Percentiles rank a stretch among this genome's conserved stretches.
Conservation (phyloP, 1,284 basidiomycete genomes). For the Malassezia globosa region DNA sequence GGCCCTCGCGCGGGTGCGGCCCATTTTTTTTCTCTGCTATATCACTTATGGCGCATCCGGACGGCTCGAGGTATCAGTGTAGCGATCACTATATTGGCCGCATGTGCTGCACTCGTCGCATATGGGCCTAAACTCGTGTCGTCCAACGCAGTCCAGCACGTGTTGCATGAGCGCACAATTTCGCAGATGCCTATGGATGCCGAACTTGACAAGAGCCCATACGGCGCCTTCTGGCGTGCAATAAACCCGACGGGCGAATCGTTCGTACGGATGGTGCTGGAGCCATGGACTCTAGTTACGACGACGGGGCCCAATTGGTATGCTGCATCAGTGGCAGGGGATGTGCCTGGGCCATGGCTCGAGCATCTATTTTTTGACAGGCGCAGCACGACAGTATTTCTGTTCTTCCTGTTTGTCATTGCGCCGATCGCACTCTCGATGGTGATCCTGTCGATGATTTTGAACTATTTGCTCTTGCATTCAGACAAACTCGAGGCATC, state of each 20-base stretch:
- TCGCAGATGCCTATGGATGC: neutral
- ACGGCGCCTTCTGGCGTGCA: slow-evolving; percentile 10
- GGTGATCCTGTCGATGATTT: slow-evolving; percentile 61
- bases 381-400: slow-evolving; percentile 15
- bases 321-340: neutral
- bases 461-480: slow-evolving; percentile 83
- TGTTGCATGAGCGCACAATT: neutral
- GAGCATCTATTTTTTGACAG: slow-evolving; percentile 15
- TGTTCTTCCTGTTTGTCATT: slow-evolving; percentile 51
- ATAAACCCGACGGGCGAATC: slow-evolving; percentile 4
- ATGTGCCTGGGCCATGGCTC: slow-evolving; percentile 16
- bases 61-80: neutral
- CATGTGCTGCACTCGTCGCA: neutral
- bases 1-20: slow-evolving; percentile 3
- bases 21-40: slow-evolving; percentile 2
- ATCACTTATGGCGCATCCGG: slow-evolving; percentile 1
- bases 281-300: slow-evolving; percentile 65
- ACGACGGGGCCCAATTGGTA: neutral
- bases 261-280: slow-evolving; percentile 58
- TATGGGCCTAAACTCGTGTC: neutral
- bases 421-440: slow-evolving; percentile 73
- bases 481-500: slow-evolving; percentile 65
- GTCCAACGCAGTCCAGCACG: neutral
- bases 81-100: neutral
- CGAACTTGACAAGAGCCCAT: slow-evolving; percentile 3